These are phyloP conservation scores for Lyophyllum semitale DNA, from an alignment of 768 basidiomycete species.

Conservation along the genomic window DNA sequence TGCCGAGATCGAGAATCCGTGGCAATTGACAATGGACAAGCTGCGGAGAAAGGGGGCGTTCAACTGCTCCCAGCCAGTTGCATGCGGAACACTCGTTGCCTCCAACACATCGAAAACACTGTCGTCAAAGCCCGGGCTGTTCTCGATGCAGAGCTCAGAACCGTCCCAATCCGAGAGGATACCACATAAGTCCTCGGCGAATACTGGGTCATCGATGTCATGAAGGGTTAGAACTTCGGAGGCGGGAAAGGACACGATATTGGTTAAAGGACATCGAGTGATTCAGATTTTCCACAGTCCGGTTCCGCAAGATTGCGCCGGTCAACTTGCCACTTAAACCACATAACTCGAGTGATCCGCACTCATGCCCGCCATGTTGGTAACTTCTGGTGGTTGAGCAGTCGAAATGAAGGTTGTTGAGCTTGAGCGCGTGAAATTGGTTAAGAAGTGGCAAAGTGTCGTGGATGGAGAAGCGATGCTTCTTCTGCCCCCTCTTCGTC, in stretches of 20 bases:
- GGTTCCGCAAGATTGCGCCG: not conserved
- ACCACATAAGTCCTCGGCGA: not conserved
- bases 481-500: not conserved
- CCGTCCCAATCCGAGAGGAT: conserved; percentile 1
- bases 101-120: not conserved
- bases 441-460: not conserved
- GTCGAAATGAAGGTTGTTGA: not conserved
- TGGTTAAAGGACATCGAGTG: not conserved
- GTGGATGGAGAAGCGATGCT: not conserved
- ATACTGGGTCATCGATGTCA: not conserved
- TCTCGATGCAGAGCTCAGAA: not conserved
- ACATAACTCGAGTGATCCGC: not conserved
- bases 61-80: not conserved
- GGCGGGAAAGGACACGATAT: not conserved
- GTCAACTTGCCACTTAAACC: not conserved
- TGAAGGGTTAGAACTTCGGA: not conserved
- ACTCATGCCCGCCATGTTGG: not conserved
- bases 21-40: not conserved
- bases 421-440: not conserved
- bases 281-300: not conserved
- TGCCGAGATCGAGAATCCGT: conserved; percentile 2
- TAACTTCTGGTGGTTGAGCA: not conserved
- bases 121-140: too few relatives aligned
- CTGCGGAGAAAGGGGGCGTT: not conserved
- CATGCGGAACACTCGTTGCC: not conserved